Percentiles rank a stretch among this genome's conserved stretches.
Evolutionary conservation across 257 asterid genomes (phyloP).

Genomic region (Nicotiana tabacum): DNA sequence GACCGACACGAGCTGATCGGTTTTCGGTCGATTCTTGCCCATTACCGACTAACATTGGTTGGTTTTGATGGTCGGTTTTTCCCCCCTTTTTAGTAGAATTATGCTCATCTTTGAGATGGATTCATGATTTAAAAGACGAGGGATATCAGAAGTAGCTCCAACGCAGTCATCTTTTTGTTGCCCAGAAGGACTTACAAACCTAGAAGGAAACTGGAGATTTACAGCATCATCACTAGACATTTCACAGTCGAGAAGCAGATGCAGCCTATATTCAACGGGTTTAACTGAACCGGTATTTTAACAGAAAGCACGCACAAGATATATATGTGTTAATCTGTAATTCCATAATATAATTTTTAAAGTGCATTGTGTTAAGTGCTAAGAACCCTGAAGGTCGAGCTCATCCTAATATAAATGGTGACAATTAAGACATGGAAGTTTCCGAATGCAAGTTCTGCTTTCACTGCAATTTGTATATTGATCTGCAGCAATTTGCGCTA

Average conservation of each 20-base stretch:
- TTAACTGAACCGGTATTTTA: neutral
- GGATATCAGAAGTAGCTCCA: neutral
- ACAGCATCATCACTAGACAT: neutral
- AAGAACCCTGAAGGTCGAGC: too few relatives aligned
- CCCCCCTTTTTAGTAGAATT: too few relatives aligned
- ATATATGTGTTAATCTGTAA: neutral
- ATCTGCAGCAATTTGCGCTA: neutral
- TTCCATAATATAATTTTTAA: too few relatives aligned
- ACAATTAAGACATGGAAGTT: neutral
- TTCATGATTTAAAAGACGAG: neutral
- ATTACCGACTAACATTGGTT: too few relatives aligned
- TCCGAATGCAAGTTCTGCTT: neutral
- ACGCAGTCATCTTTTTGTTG: neutral
- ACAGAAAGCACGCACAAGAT: neutral
- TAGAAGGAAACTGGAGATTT: neutral
- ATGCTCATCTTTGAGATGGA: neutral
- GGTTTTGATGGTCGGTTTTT: too few relatives aligned
- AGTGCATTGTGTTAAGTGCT: too few relatives aligned
- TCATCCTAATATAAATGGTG: neutral
- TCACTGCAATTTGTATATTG: too few relatives aligned
- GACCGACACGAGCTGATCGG: too few relatives aligned
- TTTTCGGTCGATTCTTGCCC: too few relatives aligned
- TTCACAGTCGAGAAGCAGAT: neutral
- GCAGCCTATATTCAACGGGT: neutral
- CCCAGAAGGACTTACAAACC: neutral